Conservation (phyloP, 2,329 filamentous ascomycete genomes). For the Boeremia lycopersici region DNA sequence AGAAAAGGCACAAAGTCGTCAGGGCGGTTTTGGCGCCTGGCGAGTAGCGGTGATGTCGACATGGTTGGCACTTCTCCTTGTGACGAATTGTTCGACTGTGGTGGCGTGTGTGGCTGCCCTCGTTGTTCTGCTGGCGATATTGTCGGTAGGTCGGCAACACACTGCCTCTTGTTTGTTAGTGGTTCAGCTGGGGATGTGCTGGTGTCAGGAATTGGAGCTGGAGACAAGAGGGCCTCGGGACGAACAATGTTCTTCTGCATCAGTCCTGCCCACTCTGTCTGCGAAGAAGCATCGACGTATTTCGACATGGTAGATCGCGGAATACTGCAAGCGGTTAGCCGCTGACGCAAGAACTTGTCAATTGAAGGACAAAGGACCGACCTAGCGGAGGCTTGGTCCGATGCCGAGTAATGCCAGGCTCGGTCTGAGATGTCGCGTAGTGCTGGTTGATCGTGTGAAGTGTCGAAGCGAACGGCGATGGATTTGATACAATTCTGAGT, state of each 20-base stretch:
- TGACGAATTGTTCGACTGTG: not conserved
- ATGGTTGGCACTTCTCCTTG: not conserved
- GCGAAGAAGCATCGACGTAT: constrained; percentile 39
- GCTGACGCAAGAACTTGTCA: constrained; percentile 9
- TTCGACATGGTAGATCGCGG: constrained; percentile 26
- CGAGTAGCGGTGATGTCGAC: constrained; percentile 26
- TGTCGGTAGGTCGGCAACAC: constrained; percentile 16
- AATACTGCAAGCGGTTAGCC: constrained; percentile 27
- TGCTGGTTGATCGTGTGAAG: not conserved
- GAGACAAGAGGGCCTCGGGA: constrained; percentile 31
- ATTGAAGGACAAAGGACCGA: constrained; percentile 1
- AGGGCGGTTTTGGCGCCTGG: constrained; percentile 32
- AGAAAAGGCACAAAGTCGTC: constrained; percentile 29
- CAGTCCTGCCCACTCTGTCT: constrained; percentile 43
- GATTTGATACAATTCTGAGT: not conserved
- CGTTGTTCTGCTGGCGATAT: constrained; percentile 7
- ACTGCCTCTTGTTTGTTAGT: constrained; percentile 30
- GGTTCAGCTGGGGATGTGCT: constrained; percentile 41
- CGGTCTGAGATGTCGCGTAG: constrained; percentile 2
- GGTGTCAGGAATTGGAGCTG: constrained; percentile 26
- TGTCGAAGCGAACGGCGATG: constrained; percentile 6
- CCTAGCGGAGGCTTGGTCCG: constrained; percentile 9
- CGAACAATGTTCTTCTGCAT: constrained; percentile 32
- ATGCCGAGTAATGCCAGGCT: constrained; percentile 3
- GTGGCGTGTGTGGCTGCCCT: constrained; percentile 11